Base-by-base conservation (phyloP, 169 alveolate genomes). In the Cryptosporidium tyzzeri region DNA sequence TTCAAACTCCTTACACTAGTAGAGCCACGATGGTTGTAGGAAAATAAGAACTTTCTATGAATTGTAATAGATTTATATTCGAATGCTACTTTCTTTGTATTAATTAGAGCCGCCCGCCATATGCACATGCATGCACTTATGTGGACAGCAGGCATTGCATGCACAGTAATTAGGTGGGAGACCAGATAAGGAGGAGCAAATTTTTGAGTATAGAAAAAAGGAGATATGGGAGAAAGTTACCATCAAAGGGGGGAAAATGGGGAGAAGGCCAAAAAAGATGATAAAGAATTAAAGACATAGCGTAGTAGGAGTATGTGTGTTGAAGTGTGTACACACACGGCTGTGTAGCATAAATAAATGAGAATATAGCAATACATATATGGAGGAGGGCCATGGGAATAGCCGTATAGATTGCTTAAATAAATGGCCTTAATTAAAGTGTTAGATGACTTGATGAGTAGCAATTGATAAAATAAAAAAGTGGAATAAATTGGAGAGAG, bases 291-390 rank as follows among this genome's bases (percentile, higher is more conserved):
- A 35, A 29, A 65, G 71, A 65, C 71, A 37, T 8, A 37, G 71
- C 71, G 71, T 65, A 65, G 12, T 2, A 65, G 48, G 48, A 29
- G 41, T 23, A 29, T 73, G 86, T 73, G 86, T 73, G 86, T 73
- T 73, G 51, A 73, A 53, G 86, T 73, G 86, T 73, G 86, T 73
- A 73, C 86, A 73, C 86, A 73, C 86, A 37, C 44, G 48, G 71
- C 33, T 65, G 71, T 65, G 50, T 65, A 37, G 50, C 69, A 37
- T n/a, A 37, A 31, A 65, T 31, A 37, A n/a, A 51, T 31, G 39
- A 29, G 23, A 23, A 55, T 23, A 18, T 37, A 37, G 51, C 71
- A 55, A 55, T 55, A 55, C 12, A 55, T 55, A 21, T 23, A 55
- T 55, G 35, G 37, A 23, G 67, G 67, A 55, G 23, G 29, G 35